Evolutionary conservation across 2,329 filamentous ascomycete species (phyloP), one percentile per base, ranked within the genome.

Genomic region (Aspergillus spinulosporus): DNA sequence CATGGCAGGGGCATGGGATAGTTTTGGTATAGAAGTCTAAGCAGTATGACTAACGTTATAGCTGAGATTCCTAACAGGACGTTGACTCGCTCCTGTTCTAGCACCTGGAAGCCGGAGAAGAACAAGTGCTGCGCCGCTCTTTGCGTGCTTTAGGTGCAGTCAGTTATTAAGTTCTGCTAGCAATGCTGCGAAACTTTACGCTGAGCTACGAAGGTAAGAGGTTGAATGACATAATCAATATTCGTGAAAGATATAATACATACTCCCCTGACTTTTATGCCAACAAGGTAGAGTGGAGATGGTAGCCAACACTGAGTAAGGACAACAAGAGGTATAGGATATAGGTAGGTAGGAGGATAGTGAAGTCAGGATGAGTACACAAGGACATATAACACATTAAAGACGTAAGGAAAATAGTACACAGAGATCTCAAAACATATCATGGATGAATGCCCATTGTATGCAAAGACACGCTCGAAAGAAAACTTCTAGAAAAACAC

Each of bases 401-500:
- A 55, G 59, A 61, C 62, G 64, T 63, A 58, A 59, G 39, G 58
- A 53, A 21, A 57, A 58, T 57, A 64, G 58, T 62, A 60, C 57
- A 64, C 48, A 62, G 53, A 59, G 52, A 54, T 48, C 39, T 54
- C 39, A 55, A 60, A 66, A 66, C 47, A 66, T 64, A 60, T 60
- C 57, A 63, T 59, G 62, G 63, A 55, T 61, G 65, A 56, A 64
- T 64, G 66, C 68, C 62, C 59, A 60, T 63, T 67, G 60, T 63
- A 72, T 72, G 69, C 69, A 71, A 65, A 72, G 60, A 69, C 64
- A 68, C 67, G 66, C 66, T 68, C 52, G 62, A 68, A 64, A 59
- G 59, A 58, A 61, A 63, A 62, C 60, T 59, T 61, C 59, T 59
- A 61, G 31, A 61, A 59, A 61, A 61, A 49, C 49, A 55, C 54